Evolutionary conservation across 2,329 filamentous ascomycete species (phyloP).

Genomic region (Hymenotorrendiella dingleyae): DNA sequence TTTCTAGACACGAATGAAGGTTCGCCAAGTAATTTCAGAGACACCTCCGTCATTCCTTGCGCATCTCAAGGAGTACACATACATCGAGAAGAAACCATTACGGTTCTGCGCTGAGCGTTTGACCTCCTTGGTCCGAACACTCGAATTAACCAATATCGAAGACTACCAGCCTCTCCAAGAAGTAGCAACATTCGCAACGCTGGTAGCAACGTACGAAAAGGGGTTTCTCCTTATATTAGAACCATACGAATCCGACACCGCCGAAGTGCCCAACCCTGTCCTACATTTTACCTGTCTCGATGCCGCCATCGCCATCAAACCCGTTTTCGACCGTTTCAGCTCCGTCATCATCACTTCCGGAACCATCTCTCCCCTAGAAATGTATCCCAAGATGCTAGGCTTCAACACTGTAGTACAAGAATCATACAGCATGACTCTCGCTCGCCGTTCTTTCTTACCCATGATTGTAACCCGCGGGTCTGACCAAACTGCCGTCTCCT

Average conservation of each 20-base stretch:
- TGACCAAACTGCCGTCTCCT: conserved; percentile 89
- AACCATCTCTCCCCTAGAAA: conserved; percentile 92
- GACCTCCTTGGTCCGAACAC: conserved; percentile 86
- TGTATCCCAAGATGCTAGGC: conserved; percentile 98
- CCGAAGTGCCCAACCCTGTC: conserved; percentile 93
- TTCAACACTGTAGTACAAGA: conserved; percentile 92
- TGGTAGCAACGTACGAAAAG: conserved; percentile 94
- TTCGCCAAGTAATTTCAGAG: conserved; percentile 93
- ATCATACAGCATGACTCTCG: conserved; percentile 95
- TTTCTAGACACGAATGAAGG: conserved; percentile 85
- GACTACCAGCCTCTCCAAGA: conserved; percentile 96
- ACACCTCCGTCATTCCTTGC: conserved; percentile 90
- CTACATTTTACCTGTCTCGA: conserved; percentile 95
- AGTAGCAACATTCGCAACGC: conserved; percentile 92
- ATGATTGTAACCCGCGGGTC: conserved; percentile 96
- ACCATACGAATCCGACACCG: conserved; percentile 91
- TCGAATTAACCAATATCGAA: conserved; percentile 96
- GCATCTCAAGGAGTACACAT: conserved; percentile 91
- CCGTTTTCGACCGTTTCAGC: conserved; percentile 94
- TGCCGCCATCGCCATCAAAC: conserved; percentile 95
- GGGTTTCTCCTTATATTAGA: conserved; percentile 96
- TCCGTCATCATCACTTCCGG: conserved; percentile 98
- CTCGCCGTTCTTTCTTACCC: conserved; percentile 87
- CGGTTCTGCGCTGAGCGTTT: conserved; percentile 92
- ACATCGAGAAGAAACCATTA: conserved; percentile 93